phyloP scores from a whole-genome alignment of 2,329 filamentous ascomycete genomes.

The Coleophoma cylindrospora region DNA sequence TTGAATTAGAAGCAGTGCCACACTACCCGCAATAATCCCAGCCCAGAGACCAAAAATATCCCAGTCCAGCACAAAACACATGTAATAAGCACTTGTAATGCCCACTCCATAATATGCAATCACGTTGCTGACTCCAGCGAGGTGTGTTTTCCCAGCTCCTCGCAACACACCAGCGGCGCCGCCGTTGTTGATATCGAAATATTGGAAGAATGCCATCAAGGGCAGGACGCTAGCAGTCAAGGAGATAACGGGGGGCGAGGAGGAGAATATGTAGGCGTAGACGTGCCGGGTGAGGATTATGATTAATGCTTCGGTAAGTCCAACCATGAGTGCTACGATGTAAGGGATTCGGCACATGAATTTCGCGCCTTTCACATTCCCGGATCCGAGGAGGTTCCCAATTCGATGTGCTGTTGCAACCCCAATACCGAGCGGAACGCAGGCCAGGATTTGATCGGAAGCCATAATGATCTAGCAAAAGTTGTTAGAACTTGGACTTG shows the following conservation, averaged over 20 bases:
- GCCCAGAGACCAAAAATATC: conserved; percentile 16
- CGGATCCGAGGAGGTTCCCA: conserved; percentile 70
- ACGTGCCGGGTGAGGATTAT: conserved; percentile 66
- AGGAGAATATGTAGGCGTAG: conserved; percentile 73
- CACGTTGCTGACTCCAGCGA: conserved; percentile 84
- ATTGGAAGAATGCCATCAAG: conserved; percentile 80
- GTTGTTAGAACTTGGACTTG: conserved; percentile 62
- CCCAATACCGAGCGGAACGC: conserved; percentile 76
- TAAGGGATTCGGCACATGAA: conserved; percentile 70
- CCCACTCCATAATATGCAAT: conserved; percentile 79
- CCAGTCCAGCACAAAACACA: conserved; percentile 10
- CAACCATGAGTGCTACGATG: conserved; percentile 62
- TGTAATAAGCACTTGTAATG: conserved; percentile 45
- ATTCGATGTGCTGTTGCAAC: conserved; percentile 71
- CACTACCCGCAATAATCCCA: conserved; percentile 13
- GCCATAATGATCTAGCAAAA: conserved; percentile 82
- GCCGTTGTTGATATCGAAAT: conserved; percentile 74
- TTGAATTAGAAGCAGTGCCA: conserved; percentile 10
- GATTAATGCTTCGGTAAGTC: conserved; percentile 56
- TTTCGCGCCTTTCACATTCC: conserved; percentile 55
- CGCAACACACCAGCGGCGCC: conserved; percentile 78
- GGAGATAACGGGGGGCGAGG: conserved; percentile 62
- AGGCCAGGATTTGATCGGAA: conserved; percentile 68
- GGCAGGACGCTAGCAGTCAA: conserved; percentile 74
- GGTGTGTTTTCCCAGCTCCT: conserved; percentile 77